Evolutionary conservation across 352 stramenopile genomes (phyloP).

Genomic region (Globisporangium recalcitrans): DNA sequence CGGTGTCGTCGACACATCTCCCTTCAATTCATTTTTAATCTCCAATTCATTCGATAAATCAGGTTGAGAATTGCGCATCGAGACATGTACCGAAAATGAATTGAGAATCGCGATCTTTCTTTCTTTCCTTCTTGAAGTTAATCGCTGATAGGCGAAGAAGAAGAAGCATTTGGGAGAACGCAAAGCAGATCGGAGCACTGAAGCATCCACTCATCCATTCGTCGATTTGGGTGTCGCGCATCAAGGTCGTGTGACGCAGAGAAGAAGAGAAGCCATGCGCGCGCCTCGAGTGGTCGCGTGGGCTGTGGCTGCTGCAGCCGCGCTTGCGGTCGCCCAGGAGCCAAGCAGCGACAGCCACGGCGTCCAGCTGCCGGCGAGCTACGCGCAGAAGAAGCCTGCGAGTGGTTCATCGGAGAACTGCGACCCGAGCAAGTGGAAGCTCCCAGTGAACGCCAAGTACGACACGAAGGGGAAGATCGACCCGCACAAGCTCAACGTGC

Average conservation of each 20-base stretch:
- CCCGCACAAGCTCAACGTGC: conserved; percentile 90
- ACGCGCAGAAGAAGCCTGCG: neutral
- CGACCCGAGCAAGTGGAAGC: conserved; percentile 64
- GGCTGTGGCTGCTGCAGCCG: neutral
- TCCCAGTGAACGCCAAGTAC: conserved; percentile 61
- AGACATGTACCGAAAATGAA: neutral
- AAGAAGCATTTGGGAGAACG: neutral
- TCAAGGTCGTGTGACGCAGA: neutral
- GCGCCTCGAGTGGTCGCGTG: conserved; percentile 12
- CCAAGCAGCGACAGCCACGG: conserved; percentile 13
- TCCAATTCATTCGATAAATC: conserved; percentile 1
- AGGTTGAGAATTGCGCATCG: neutral
- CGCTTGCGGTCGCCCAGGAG: conserved; percentile 1
- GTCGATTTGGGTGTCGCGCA: neutral
- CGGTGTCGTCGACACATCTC: too few species aligned
- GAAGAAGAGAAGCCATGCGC: conserved; percentile 10
- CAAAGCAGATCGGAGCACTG: neutral
- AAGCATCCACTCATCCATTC: neutral
- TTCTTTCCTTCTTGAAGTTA: conserved; percentile 5
- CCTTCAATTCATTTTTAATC: neutral
- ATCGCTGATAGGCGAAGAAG: neutral
- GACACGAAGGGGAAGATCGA: conserved; percentile 46
- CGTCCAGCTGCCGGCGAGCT: conserved; percentile 2
- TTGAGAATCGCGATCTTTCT: conserved; percentile 1
- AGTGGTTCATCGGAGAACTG: conserved; percentile 15